A percentile compares a stretch with the other conserved stretches of the same genome.
phyloP scores from a whole-genome alignment of 305 asterid genomes.

The Fraxinus paxiana region DNA sequence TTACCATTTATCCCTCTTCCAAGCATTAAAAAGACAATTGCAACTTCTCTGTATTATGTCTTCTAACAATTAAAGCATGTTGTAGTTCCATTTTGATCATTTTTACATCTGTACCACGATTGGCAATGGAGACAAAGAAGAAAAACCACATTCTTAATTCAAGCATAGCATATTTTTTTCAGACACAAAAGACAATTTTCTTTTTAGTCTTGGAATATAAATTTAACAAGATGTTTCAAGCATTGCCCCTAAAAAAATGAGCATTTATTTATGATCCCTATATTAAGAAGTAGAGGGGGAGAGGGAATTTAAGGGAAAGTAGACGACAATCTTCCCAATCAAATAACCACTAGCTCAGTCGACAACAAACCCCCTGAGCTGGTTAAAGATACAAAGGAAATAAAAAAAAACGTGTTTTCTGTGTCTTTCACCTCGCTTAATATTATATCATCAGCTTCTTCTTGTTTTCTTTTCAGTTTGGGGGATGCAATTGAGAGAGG shows the following conservation, averaged over 20 bases:
- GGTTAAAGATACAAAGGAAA: not conserved
- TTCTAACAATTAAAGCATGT: not conserved
- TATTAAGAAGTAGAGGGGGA: not conserved
- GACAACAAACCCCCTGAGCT: not conserved
- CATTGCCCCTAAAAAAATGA: not conserved
- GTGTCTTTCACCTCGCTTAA: not conserved
- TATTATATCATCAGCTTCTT: not conserved
- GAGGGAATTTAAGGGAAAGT: not conserved
- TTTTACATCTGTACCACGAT: not conserved
- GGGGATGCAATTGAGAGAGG: not conserved
- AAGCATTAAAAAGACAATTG: not conserved
- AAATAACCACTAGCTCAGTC: not conserved
- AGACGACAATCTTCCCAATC: not conserved
- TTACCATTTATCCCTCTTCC: too few relatives aligned
- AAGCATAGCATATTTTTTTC: not conserved
- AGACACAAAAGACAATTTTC: not conserved
- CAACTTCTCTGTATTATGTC: not conserved
- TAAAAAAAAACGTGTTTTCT: not conserved
- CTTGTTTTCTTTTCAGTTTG: not conserved
- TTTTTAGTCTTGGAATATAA: not conserved
- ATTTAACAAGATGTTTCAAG: not conserved
- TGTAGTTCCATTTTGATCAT: slow-evolving; percentile 6
- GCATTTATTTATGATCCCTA: not conserved
- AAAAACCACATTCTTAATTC: not conserved
- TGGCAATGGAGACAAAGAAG: not conserved